Conservation (phyloP, 495 filamentous ascomycete genomes). For the Neurospora sublineolata region DNA sequence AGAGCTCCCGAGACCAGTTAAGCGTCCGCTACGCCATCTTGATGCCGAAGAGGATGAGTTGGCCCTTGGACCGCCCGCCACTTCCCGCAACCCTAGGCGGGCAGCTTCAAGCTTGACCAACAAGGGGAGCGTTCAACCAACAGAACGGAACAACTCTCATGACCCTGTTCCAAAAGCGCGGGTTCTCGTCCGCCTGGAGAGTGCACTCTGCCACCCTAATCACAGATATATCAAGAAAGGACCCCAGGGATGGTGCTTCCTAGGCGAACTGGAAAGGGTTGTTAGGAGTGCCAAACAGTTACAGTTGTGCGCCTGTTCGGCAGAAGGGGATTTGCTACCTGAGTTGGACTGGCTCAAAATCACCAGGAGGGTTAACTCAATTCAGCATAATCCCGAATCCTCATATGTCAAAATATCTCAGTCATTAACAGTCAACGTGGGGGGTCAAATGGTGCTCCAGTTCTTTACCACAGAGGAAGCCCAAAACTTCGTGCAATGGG, state of each 20-base stretch:
- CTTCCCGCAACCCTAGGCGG: neutral
- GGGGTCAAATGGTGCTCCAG: neutral
- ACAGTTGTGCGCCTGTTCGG: slow-evolving; percentile 9
- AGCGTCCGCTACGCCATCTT: slow-evolving; percentile 1
- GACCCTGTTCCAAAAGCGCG: neutral
- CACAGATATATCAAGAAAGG: neutral
- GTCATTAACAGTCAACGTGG: neutral
- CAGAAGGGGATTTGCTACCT: neutral
- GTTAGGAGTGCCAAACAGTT: neutral
- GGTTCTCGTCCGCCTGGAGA: neutral
- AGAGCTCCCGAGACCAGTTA: neutral
- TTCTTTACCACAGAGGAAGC: neutral
- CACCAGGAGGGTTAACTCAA: neutral
- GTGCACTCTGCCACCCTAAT: slow-evolving; percentile 9
- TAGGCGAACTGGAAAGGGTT: neutral
- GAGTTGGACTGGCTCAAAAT: slow-evolving; percentile 15
- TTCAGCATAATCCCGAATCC: neutral
- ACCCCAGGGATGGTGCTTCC: neutral
- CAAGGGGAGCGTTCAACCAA: neutral
- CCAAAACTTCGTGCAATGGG: neutral
- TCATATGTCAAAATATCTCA: neutral
- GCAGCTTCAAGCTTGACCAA: neutral
- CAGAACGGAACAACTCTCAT: slow-evolving; percentile 3
- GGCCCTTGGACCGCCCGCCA: neutral
- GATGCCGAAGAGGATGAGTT: slow-evolving; percentile 4